phyloP scores from a whole-genome alignment of 805 yeast species.

The Candida piceae region DNA sequence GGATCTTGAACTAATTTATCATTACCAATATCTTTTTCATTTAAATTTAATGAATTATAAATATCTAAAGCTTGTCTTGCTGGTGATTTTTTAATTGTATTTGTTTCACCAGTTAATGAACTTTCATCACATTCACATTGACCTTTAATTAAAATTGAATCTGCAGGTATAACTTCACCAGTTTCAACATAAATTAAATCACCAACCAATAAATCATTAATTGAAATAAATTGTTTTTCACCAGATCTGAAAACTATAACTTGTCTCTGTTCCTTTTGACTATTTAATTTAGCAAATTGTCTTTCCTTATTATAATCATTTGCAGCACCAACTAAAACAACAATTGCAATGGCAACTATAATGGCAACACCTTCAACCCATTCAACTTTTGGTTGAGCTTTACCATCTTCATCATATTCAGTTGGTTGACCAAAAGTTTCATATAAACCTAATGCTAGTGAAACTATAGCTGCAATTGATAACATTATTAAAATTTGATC shows the following conservation, averaged over 20 bases:
- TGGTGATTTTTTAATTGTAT: conserved; percentile 67
- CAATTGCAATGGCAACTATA: conserved; percentile 83
- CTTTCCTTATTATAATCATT: conserved; percentile 96
- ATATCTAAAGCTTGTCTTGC: conserved; percentile 38
- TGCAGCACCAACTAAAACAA: conserved; percentile 89
- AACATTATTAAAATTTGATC: conserved; percentile 86
- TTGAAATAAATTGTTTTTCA: conserved; percentile 58
- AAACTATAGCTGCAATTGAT: conserved; percentile 80
- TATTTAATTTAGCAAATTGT: conserved; percentile 83
- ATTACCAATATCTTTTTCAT: conserved; percentile 34
- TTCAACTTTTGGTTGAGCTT: conserved; percentile 75
- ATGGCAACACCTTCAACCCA: conserved; percentile 99
- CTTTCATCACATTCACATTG: conserved; percentile 87
- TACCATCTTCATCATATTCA: conserved; percentile 73
- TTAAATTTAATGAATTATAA: conserved; percentile 22
- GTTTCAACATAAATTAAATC: conserved; percentile 80
- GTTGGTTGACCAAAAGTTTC: conserved; percentile 85
- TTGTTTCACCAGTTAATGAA: conserved; percentile 90
- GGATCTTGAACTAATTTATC: conserved; percentile 59
- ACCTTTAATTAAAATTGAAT: conserved; percentile 69
- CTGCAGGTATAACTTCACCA: conserved; percentile 93
- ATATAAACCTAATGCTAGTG: conserved; percentile 86
- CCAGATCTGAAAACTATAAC: conserved; percentile 75
- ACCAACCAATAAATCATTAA: conserved; percentile 78
- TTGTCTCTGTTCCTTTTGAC: conserved; percentile 80